Percentiles rank a stretch among this genome's conserved stretches.
Evolutionary conservation across 148 eudicot species (phyloP).

Genomic region (Oxyria digyna): DNA sequence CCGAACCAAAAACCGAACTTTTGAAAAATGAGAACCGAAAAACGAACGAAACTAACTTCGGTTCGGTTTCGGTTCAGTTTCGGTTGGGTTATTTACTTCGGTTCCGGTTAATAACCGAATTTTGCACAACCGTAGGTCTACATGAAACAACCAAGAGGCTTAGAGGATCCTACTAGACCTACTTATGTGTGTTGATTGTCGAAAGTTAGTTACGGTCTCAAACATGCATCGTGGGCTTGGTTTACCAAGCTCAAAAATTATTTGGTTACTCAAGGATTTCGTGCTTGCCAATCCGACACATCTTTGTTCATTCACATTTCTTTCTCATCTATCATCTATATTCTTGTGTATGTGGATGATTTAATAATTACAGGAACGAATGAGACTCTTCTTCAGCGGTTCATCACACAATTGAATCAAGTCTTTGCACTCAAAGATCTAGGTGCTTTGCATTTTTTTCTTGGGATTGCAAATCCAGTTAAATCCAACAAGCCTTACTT

Average conservation of each 20-base stretch:
- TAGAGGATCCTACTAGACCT: not conserved
- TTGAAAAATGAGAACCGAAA: too few relatives aligned
- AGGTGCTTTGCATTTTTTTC: not conserved
- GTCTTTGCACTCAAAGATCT: not conserved
- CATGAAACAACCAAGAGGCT: not conserved
- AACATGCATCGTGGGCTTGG: too few relatives aligned
- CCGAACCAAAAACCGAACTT: too few relatives aligned
- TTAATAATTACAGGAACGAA: not conserved
- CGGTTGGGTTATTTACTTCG: too few relatives aligned
- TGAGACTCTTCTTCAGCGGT: not conserved
- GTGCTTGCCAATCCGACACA: not conserved
- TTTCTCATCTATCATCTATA: not conserved
- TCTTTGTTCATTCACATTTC: not conserved
- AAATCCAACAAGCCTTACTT: too few relatives aligned
- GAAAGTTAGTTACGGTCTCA: not conserved
- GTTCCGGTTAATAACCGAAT: too few relatives aligned
- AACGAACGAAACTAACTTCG: too few relatives aligned
- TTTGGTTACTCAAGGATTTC: not conserved
- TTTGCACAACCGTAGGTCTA: too few relatives aligned
- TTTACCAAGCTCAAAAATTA: not conserved
- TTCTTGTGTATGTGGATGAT: not conserved
- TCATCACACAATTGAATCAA: not conserved
- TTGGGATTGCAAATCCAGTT: too few relatives aligned
- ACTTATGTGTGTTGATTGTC: not conserved
- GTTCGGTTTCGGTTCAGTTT: too few relatives aligned